Evolutionary conservation across 1,139 yeast genomes (phyloP).

Genomic region (Yamadazyma dendronema): DNA sequence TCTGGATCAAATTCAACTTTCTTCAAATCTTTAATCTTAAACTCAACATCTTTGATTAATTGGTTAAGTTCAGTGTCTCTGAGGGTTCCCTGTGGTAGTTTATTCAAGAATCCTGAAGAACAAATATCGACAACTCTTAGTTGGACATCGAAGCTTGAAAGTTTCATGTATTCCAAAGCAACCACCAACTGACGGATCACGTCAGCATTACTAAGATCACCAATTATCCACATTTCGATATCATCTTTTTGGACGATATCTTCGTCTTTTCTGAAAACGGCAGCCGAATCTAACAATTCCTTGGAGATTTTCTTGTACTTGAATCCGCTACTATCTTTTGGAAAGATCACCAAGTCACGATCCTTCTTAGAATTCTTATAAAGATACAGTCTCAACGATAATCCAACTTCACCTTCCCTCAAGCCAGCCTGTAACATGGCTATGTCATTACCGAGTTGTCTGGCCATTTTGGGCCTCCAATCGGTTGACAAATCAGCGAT

Average conservation of each 20-base stretch:
- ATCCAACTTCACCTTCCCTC: constrained; percentile 18
- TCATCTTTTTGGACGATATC: constrained; percentile 15
- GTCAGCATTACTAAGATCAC: constrained; percentile 42
- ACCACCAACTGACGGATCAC: constrained; percentile 43
- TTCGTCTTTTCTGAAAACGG: constrained; percentile 17
- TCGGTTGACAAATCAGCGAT: constrained; percentile 40
- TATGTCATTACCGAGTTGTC: constrained; percentile 40
- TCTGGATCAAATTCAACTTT: constrained; percentile 3
- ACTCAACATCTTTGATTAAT: constrained; percentile 10
- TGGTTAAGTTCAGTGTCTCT: constrained; percentile 17
- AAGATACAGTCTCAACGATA: constrained; percentile 28
- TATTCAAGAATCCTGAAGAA: constrained; percentile 7
- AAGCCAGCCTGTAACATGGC: constrained; percentile 25
- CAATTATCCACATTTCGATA: constrained; percentile 53
- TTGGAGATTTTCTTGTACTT: constrained; percentile 33
- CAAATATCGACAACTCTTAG: constrained; percentile 26
- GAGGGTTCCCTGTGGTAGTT: constrained; percentile 13
- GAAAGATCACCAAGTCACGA: constrained; percentile 36
- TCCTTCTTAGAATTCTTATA: constrained; percentile 31
- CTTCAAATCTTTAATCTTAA: constrained; percentile 5
- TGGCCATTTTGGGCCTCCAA: constrained; percentile 42
- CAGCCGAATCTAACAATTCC: constrained; percentile 26
- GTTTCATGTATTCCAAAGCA: constrained; percentile 27
- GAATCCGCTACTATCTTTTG: constrained; percentile 31
- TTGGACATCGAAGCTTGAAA: constrained; percentile 31